Evolutionary conservation across 495 filamentous ascomycete genomes (phyloP), one percentile per base, ranked within the genome.

Genomic region (Penicillium atrosanguineum): DNA sequence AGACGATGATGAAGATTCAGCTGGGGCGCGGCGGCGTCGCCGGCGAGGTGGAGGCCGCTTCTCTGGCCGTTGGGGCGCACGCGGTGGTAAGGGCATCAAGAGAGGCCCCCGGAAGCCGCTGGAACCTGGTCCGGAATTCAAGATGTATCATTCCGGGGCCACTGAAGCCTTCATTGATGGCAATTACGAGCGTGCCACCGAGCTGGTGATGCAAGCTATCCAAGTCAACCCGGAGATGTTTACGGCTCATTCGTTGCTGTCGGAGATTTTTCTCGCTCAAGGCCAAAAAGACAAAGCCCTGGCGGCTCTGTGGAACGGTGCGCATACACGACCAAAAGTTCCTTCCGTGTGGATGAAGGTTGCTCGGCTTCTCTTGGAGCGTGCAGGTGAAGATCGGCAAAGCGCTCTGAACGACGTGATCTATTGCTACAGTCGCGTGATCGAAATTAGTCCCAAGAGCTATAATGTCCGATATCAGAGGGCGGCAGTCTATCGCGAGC

Each of bases 141-240:
- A 88, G 54, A 72, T 83, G 43, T 70, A 87, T 42, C 79, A 91
- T 55, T 83, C 79, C n/a, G 70, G 83, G 60, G 89, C 90, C 7
- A 86, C 82, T 23, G 78, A 83, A 25, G 83, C 85, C 2, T 93
- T 87, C 64, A 81, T 90, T 55, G 76, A 82, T 47, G 76, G 79
- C 11, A 76, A 87, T 41, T 85, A 85, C 63, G 82, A 85, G 25
- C 72, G 77, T 34, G 87, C 90, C 11, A 75, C 83, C 28, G 72
- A 83, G 2, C 73, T 81, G 41, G 81, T 87, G 11, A 73, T 78
- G 44, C 81, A 84, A 61, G 87, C 91, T 11, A 84, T 95, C 47
- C 81, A 88, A 51, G 79, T 86, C 59, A 95, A 96, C 63, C 87
- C 88, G 14, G 91, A 95, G 65, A 89, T 91, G 50, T 87, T 87